Evolutionary conservation across 441 rosid genomes (phyloP), one percentile per base, ranked within the genome.

Genomic region (Iberis amara): DNA sequence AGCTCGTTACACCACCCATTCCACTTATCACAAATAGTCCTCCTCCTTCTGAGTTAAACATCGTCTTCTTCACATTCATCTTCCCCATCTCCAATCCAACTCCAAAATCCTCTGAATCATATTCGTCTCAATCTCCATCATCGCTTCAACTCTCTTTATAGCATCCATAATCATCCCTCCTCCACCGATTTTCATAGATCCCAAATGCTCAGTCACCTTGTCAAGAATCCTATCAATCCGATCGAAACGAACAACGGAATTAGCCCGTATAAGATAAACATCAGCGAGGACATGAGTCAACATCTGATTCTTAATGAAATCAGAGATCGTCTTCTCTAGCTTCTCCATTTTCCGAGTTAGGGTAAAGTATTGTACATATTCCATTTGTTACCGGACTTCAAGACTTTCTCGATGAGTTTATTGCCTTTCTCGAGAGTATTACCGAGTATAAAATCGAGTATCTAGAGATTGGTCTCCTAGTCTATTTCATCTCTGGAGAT

Each of bases 1-100:
- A 83, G 40, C 64, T 87, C 88, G 97, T 86, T 51, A 87, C 86
- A 26, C 94, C 97, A 0, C 92, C 98, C 61, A 85, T 87, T 2
- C 98, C 96, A 56, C 57, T 50, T 37, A 87, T 85, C 39, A 89
- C 96, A 28, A 81, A 39, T 45, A 85, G 48, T 21, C 55, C 77
- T 32, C 55, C 77, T 32, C 51, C 59, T 18, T 61, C 50, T 49
- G 52, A 61, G 1, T 82, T 74, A 11, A 75, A 63, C 11, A 90
- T 10, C 92, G 79, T 77, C 69, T 81, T 86, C 73, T 84, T 78
- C 44, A 87, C 90, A 42, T 73, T 76, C 55, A 15, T 76, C 79
- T 77, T 87, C 5, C 88, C 98, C 10, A 72, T 56, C 61, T 79
- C 79, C 64, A 85, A 50, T 3, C 89, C 85, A 11, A 70, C 40